phyloP scores from a whole-genome alignment of 2,329 filamentous ascomycete species.

The Peltaster fructicola region DNA sequence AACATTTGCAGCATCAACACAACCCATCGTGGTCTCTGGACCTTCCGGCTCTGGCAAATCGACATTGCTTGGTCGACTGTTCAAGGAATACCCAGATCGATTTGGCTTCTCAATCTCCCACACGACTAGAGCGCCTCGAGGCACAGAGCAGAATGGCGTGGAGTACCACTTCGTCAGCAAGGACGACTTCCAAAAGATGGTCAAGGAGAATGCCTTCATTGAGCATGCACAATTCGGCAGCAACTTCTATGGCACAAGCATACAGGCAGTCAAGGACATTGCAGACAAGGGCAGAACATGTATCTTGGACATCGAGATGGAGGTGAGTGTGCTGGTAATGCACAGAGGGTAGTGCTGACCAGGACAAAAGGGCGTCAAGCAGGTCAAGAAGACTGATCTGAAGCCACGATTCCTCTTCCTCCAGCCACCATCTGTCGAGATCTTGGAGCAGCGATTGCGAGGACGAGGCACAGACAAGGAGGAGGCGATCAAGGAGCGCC shows the following conservation, averaged over 20 bases:
- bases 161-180: slow-evolving; percentile 66
- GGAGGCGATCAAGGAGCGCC: slow-evolving; percentile 48
- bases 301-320: slow-evolving; percentile 92
- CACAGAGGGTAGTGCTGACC: not conserved
- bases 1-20: slow-evolving; percentile 11
- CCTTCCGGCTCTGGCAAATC: slow-evolving; percentile 69
- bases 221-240: slow-evolving; percentile 75
- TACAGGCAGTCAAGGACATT: slow-evolving; percentile 61
- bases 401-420: slow-evolving; percentile 72
- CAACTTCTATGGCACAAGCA: slow-evolving; percentile 75
- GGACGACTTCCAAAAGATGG: slow-evolving; percentile 49
- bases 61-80: slow-evolving; percentile 57
- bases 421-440: slow-evolving; percentile 56
- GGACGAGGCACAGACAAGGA: slow-evolving; percentile 66
- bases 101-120: slow-evolving; percentile 47
- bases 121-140: slow-evolving; percentile 63
- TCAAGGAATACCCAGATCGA: slow-evolving; percentile 45
- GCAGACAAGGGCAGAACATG: slow-evolving; percentile 52
- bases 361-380: slow-evolving; percentile 56
- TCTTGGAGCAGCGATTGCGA: slow-evolving; percentile 56
- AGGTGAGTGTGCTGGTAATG: slow-evolving; percentile 33
- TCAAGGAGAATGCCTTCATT: slow-evolving; percentile 56
- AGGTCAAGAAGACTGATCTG: slow-evolving; percentile 62
- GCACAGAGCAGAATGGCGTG: slow-evolving; percentile 55
- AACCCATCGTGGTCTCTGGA: slow-evolving; percentile 61